Conservation (phyloP, 148 eudicot genomes). For the Chenopodium suecicum region DNA sequence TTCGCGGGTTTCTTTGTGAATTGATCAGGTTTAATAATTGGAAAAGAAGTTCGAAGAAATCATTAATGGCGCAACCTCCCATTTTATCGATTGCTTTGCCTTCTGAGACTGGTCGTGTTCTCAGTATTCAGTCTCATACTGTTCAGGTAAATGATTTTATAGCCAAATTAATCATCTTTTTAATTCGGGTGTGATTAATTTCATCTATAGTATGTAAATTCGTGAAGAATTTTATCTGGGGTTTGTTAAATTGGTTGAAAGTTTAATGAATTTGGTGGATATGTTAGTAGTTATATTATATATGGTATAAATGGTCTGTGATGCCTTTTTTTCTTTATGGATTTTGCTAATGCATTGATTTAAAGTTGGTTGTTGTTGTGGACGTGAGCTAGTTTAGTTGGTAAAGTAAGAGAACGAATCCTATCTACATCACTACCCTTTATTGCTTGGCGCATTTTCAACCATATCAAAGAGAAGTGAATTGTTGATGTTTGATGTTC, state of each 20-base stretch:
- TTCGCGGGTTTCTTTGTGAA: background rate
- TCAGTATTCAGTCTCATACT: constrained; percentile 96
- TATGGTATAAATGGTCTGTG: background rate
- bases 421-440: background rate
- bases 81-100: constrained; percentile 81
- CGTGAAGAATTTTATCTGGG: background rate
- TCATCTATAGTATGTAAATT: background rate
- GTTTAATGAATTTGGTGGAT: background rate
- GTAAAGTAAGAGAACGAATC: background rate
- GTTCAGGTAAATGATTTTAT: constrained; percentile 58
- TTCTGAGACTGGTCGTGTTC: constrained; percentile 89
- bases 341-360: background rate
- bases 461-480: background rate
- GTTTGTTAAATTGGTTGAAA: background rate
- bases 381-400: background rate
- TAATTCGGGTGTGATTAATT: background rate
- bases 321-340: background rate
- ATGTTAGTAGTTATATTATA: background rate
- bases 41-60: constrained; percentile 34
- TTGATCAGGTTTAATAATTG: constrained; percentile 15
- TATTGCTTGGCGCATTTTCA: background rate
- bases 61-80: constrained; percentile 67
- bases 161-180: constrained; percentile 3
- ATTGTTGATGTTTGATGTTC: constrained; percentile 17
- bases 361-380: background rate